phyloP scores from a whole-genome alignment of 1,139 yeast genomes.

The Casaregolazyma lundiana region DNA sequence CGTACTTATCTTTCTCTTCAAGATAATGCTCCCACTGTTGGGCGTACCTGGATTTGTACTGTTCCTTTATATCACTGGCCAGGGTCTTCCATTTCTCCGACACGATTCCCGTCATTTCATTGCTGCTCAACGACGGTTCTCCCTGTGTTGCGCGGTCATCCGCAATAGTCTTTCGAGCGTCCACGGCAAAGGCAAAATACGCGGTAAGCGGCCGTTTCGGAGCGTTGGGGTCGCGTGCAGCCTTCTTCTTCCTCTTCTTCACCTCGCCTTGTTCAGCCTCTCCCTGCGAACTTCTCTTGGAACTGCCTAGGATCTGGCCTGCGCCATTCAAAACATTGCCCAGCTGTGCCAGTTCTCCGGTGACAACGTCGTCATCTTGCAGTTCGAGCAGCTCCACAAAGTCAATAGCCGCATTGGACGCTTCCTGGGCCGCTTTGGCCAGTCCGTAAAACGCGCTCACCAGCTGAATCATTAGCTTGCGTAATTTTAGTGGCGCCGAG shows the following conservation, averaged over 20 bases:
- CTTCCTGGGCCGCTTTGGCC: constrained; percentile 75
- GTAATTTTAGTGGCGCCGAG: neutral
- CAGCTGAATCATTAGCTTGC: constrained; percentile 34
- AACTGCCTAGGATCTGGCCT: constrained; percentile 5
- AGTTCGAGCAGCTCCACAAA: constrained; percentile 48
- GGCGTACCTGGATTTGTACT: constrained; percentile 70
- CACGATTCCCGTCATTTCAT: constrained; percentile 73
- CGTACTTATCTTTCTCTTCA: constrained; percentile 57
- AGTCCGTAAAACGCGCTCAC: constrained; percentile 76
- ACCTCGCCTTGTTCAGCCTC: constrained; percentile 26
- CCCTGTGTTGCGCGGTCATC: constrained; percentile 60
- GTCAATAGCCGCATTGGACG: constrained; percentile 71
- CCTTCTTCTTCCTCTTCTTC: constrained; percentile 18
- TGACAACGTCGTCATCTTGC: neutral
- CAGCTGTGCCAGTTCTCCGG: constrained; percentile 12
- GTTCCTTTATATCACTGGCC: constrained; percentile 60
- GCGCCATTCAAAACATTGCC: constrained; percentile 11
- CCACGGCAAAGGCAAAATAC: constrained; percentile 67
- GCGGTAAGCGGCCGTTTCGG: constrained; percentile 66
- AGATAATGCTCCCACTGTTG: constrained; percentile 26
- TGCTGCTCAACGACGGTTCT: constrained; percentile 56
- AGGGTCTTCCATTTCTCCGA: constrained; percentile 74
- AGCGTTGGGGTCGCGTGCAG: constrained; percentile 44
- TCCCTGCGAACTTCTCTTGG: constrained; percentile 15
- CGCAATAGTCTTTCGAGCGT: constrained; percentile 40